These are phyloP conservation scores for Cladorrhinum sp. DNA, from an alignment of 2,329 filamentous ascomycete genomes.

Conservation along the genomic window DNA sequence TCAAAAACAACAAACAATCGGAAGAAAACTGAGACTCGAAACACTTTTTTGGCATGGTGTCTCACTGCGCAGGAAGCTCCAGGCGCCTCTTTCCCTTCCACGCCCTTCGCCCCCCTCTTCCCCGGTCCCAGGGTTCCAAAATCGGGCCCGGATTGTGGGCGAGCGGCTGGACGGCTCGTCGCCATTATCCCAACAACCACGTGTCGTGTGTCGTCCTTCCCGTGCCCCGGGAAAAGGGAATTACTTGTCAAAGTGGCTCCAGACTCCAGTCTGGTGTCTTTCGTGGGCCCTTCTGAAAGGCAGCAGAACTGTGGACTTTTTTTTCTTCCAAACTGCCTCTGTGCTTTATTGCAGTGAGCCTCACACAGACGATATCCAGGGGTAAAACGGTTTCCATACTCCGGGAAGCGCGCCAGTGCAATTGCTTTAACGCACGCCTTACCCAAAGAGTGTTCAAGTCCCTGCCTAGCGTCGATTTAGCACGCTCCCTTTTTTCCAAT, in stretches of 20 bases:
- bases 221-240: conserved; percentile 5
- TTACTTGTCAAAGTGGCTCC: no score
- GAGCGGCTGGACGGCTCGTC: background rate
- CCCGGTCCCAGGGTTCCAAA: background rate
- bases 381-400: background rate
- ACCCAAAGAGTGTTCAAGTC: background rate
- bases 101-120: background rate
- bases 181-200: conserved; percentile 8
- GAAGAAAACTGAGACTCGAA: background rate
- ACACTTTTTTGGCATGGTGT: background rate
- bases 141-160: background rate
- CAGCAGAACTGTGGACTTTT: background rate
- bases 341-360: no score
- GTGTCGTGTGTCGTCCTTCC: conserved; percentile 1
- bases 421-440: background rate
- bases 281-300: background rate
- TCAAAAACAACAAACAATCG: background rate
- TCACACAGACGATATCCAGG: background rate
- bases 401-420: background rate
- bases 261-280: background rate
- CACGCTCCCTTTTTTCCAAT: background rate
- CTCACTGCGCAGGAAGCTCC: background rate
- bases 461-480: background rate
- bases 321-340: no score
- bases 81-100: background rate